Evolutionary conservation across 768 basidiomycete species (phyloP), one percentile per base, ranked within the genome.

Genomic region (Clitopilus hobsonii): DNA sequence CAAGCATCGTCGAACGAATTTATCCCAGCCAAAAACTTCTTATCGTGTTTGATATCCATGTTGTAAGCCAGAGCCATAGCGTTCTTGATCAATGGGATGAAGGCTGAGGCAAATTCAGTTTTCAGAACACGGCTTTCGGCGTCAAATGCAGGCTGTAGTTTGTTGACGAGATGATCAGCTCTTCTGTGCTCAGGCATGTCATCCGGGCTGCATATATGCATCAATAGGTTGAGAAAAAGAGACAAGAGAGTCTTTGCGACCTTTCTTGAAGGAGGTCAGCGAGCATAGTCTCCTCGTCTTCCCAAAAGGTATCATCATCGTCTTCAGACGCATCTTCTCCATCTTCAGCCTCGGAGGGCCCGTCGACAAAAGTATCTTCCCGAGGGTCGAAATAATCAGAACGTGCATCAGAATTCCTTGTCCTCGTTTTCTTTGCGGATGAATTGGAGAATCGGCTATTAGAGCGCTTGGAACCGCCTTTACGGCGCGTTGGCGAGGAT

Each of bases 1-100:
- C 82, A 78, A 20, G 75, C 79, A 16, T 76, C 74, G 62, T 86
- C 79, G 67, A 87, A 81, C 5, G 69, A 64, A 10, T 81, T 65
- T 29, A 87, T 64, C 6, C 81, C 84, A 52, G 68, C 69, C 0
- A 65, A 68, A 54, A 69, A 77, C 1, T 59, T 58, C 11, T 60
- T 55, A 61, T 80, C 79, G 29, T 76, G 69, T 41, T 70, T 66
- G 2, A 69, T 64, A 28, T 74, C 67, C 22, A 80, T 61, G 59
- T 63, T 50, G 51, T 67, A 62, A 67, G 75, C 75, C 7, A 67
- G 65, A 11, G 66, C 60, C 52, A 71, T 76, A 56, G 85, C 73
- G 58, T 74, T 74, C 55, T 81, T 82, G 54, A 79, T 73, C 6
- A 77, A 70, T 5, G 75, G 76, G 11, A 80, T 76, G 29, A 80